A percentile compares a stretch with the other conserved stretches of the same genome.
These are phyloP conservation scores for Balamuthia mandrillaris DNA, from an alignment of 208 protist species.

Conservation along the genomic window DNA sequence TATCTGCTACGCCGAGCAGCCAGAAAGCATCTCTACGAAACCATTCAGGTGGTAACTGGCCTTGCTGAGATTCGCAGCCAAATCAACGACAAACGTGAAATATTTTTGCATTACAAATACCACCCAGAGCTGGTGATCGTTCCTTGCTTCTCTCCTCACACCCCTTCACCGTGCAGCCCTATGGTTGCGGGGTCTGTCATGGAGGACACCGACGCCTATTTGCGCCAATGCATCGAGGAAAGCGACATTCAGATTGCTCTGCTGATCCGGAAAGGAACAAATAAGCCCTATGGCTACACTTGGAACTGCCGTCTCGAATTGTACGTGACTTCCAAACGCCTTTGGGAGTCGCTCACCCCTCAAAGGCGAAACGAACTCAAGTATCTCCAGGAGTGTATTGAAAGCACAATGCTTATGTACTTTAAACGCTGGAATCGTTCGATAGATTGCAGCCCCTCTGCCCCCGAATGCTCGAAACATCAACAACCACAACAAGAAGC, in stretches of 20 bases:
- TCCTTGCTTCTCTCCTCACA: background rate
- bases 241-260: constrained; percentile 32
- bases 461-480: background rate
- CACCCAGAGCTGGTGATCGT: background rate
- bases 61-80: background rate
- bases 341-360: background rate
- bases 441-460: background rate
- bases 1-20: no score
- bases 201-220: background rate
- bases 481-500: background rate
- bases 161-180: background rate
- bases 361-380: background rate
- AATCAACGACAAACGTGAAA: background rate
- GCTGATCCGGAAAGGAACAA: background rate
- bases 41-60: background rate
- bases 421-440: background rate
- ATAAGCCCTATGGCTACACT: constrained; percentile 20
- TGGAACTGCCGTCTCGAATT: background rate
- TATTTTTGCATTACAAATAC: constrained; percentile 33
- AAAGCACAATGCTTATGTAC: background rate
- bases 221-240: background rate
- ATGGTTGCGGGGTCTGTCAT: background rate
- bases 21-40: background rate
- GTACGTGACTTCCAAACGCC: background rate
- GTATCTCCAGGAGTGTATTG: constrained; percentile 6